phyloP scores from a whole-genome alignment of 305 asterid genomes.

The Rubia balearica region DNA sequence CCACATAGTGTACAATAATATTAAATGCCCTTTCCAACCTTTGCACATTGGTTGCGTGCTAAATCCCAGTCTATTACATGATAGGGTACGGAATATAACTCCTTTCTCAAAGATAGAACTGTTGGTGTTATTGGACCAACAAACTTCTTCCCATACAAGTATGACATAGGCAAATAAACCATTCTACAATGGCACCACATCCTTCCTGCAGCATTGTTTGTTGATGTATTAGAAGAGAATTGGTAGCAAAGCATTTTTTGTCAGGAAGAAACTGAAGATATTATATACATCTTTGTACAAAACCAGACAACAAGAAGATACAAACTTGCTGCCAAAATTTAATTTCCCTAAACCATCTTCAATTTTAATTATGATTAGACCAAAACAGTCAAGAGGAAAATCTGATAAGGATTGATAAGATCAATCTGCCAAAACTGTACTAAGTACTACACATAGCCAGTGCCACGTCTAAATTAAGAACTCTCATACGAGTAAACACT shows the following conservation, averaged over 20 bases:
- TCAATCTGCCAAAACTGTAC: background rate
- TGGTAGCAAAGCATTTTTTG: background rate
- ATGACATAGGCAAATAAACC: conserved; percentile 98
- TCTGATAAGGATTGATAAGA: conserved; percentile 2
- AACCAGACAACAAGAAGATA: background rate
- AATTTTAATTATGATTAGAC: background rate
- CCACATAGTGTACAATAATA: background rate
- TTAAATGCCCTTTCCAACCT: conserved; percentile 44
- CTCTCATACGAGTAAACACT: background rate
- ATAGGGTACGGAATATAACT: conserved; percentile 63
- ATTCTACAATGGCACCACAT: conserved; percentile 99
- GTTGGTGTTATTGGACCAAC: conserved; percentile 88
- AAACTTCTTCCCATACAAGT: conserved; percentile 77
- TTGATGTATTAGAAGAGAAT: background rate
- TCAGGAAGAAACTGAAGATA: background rate
- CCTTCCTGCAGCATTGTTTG: conserved; percentile 52
- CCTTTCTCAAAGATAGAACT: conserved; percentile 80
- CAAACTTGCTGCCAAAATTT: background rate
- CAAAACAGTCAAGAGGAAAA: background rate
- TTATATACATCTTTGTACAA: background rate
- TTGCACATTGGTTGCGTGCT: conserved; percentile 90
- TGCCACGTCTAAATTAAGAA: background rate
- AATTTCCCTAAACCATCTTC: background rate
- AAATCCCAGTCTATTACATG: conserved; percentile 81
- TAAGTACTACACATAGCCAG: background rate